Evolutionary conservation across 1,139 yeast species (phyloP), one percentile per base, ranked within the genome.

Genomic region (Hyphopichia burtonii): DNA sequence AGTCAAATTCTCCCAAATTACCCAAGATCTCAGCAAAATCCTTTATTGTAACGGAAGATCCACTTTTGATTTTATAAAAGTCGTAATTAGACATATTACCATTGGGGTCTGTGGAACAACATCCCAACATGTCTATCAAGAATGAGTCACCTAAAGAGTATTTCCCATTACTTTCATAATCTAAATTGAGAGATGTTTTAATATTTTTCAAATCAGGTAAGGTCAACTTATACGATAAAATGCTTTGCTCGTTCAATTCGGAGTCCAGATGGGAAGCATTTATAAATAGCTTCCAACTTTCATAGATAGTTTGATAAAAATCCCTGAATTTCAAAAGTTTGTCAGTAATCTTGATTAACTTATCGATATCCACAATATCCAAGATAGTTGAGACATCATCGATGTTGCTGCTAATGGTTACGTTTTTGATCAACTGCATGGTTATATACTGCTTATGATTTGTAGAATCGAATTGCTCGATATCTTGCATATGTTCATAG

Each of bases 21-120:
- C 77, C 78, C 34, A 72, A 48, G 4, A 72, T 65, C 46, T 65
- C 73, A 1, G 74, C 77, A 57, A 73, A 72, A 43, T 70, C 77
- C 46, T 69, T 71, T 40, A 72, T 63, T 5, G 53, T 49, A 5
- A 72, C 59, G 39, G 54, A 54, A 3, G 68, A 51, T 0, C 74
- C 75, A 9, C 46, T 41, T 38, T 59, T 58, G 2, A 55, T 47
- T 40, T 56, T 59, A 16, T 57, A 48, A 17, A 64, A 58, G 43
- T 63, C 65, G 44, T 63, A 72, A 44, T 63, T 68, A 17, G 61
- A 47, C 4, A 62, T 41, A n/a, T 54, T 52, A 0, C 73, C 76
- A 6, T 53, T 47, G 1, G 58, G 48, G 36, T 63, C 65, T 3
- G 61, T 55, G 6, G 61, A 40, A 39, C 73, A 57, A 38, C 75